phyloP scores from a whole-genome alignment of 73 alveolate species.

The Uronychia binucleata region DNA sequence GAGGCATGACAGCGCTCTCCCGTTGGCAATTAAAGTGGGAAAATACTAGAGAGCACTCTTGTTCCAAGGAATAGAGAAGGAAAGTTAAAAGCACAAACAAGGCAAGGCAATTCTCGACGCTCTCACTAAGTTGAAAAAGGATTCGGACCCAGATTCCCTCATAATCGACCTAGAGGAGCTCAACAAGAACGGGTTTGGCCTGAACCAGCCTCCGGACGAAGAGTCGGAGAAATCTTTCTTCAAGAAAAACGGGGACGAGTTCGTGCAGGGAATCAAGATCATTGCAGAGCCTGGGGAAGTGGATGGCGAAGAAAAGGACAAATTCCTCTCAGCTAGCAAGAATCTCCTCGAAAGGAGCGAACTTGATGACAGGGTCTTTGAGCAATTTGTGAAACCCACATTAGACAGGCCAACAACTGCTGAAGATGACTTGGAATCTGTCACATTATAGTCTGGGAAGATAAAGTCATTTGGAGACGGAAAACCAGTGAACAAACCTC shows the following conservation, averaged over 20 bases:
- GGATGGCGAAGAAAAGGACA: background rate
- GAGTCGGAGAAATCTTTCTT: background rate
- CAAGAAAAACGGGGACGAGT: background rate
- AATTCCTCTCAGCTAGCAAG: background rate
- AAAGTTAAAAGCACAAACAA: constrained; percentile 16
- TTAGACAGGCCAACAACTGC: no score
- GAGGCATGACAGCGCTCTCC: constrained; percentile 5
- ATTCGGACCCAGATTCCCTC: background rate
- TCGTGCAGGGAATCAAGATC: background rate
- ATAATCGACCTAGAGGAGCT: background rate
- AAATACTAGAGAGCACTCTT: constrained; percentile 29
- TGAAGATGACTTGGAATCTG: no score
- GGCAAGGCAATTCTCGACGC: constrained; percentile 40
- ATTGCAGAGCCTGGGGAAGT: background rate
- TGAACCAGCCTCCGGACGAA: background rate
- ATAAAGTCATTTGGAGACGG: no score
- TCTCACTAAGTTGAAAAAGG: constrained; percentile 8
- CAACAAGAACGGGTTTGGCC: background rate
- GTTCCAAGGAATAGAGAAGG: constrained; percentile 40
- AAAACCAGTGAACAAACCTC: no score
- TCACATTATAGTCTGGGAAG: no score
- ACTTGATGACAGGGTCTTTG: background rate
- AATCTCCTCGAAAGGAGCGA: background rate
- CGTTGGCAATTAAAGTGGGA: constrained; percentile 22
- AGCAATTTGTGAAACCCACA: background rate